These are phyloP conservation scores for Castanospermum australe DNA, from an alignment of 306 rosid genomes.

Conservation along the genomic window DNA sequence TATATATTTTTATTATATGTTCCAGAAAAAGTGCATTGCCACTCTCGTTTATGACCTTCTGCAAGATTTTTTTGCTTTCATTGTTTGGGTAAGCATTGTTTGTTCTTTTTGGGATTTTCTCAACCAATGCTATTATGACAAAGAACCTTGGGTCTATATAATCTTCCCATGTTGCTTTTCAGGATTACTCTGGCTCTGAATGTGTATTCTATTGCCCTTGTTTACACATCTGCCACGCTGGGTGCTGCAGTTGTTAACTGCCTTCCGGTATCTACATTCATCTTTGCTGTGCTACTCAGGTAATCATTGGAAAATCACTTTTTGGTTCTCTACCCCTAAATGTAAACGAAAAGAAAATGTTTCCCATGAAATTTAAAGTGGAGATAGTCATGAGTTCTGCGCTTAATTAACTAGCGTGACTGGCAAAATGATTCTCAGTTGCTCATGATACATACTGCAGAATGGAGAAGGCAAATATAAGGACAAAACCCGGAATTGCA, in stretches of 20 bases:
- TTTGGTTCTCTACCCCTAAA: background rate
- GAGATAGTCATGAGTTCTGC: background rate
- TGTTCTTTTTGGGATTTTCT: background rate
- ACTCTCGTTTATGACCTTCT: conserved; percentile 39
- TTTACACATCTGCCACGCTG: conserved; percentile 52
- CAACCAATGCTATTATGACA: background rate
- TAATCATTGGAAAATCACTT: background rate
- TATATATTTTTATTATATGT: background rate
- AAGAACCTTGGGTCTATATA: conserved; percentile 4
- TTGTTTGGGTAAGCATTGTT: conserved; percentile 46
- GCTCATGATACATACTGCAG: conserved; percentile 25
- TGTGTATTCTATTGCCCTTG: conserved; percentile 42
- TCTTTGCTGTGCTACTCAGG: conserved; percentile 55
- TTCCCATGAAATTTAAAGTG: background rate
- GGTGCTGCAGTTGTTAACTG: conserved; percentile 47
- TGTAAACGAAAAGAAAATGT: background rate
- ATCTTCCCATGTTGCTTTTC: conserved; percentile 23
- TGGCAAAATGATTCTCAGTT: background rate
- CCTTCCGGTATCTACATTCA: conserved; percentile 51
- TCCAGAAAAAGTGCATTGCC: conserved; percentile 40
- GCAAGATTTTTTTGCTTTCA: conserved; percentile 57
- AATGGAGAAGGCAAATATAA: conserved; percentile 54
- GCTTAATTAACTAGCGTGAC: background rate
- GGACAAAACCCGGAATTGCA: conserved; percentile 46
- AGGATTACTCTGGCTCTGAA: conserved; percentile 44